Conservation (phyloP, 1,284 basidiomycete species). For the Marasmius fiardii region DNA sequence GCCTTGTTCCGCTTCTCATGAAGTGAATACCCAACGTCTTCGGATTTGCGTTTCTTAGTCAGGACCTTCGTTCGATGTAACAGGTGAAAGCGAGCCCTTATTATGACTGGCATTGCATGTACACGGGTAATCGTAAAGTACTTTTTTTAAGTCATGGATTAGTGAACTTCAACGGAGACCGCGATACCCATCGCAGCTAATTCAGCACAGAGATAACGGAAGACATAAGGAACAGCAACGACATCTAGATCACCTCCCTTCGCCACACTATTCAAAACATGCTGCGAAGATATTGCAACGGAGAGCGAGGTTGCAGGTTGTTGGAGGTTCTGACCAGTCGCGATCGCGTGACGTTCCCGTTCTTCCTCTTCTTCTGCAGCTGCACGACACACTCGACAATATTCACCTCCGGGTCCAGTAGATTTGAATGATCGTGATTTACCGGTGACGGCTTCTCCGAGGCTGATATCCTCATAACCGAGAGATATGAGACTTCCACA, state of each 20-base stretch:
- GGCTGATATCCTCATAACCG: slow-evolving; percentile 84
- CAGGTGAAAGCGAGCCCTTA: too few species aligned
- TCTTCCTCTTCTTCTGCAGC: slow-evolving; percentile 62
- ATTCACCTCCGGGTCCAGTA: slow-evolving; percentile 78
- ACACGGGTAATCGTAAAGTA: slow-evolving; percentile 1
- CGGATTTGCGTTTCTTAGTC: not conserved
- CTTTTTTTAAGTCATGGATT: slow-evolving; percentile 10
- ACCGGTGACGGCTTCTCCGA: slow-evolving; percentile 61
- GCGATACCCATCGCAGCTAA: slow-evolving; percentile 84
- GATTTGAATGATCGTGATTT: slow-evolving; percentile 47
- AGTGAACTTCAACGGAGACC: slow-evolving; percentile 68
- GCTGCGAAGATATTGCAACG: slow-evolving; percentile 60
- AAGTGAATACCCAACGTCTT: not conserved
- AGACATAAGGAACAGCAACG: slow-evolving; percentile 94
- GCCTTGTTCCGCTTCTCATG: not conserved
- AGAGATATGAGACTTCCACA: slow-evolving; percentile 96
- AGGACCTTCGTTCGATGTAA: not conserved
- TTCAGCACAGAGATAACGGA: slow-evolving; percentile 85
- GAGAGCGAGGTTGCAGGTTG: slow-evolving; percentile 46
- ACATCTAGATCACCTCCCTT: slow-evolving; percentile 87
- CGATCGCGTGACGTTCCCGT: slow-evolving; percentile 50
- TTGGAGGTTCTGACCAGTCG: slow-evolving; percentile 41
- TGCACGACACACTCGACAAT: slow-evolving; percentile 87
- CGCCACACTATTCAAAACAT: slow-evolving; percentile 55
- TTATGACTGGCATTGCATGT: not conserved